phyloP scores from a whole-genome alignment of 345 rosid species.

The Pistacia integerrima region DNA sequence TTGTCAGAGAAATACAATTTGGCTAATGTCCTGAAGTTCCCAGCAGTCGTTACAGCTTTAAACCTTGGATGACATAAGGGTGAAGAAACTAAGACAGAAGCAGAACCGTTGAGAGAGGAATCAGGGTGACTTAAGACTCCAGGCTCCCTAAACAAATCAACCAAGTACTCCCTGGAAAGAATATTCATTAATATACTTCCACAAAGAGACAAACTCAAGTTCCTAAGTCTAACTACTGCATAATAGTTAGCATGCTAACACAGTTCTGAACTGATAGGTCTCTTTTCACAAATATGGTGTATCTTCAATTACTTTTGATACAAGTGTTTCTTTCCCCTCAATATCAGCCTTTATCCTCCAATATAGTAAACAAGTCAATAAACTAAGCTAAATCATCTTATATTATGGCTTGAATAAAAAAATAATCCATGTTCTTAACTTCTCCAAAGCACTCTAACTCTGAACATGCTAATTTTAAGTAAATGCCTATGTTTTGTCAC shows the following conservation, averaged over 20 bases:
- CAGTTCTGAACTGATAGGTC: background rate
- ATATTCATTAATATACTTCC: slow-evolving; percentile 8
- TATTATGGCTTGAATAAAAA: background rate
- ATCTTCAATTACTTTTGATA: background rate
- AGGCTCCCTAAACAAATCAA: slow-evolving; percentile 49
- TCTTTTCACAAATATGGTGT: background rate
- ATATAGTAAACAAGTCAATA: background rate
- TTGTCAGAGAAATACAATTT: slow-evolving; percentile 43
- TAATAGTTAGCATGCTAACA: background rate
- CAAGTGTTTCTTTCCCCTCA: background rate
- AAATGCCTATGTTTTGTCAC: background rate
- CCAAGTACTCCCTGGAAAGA: slow-evolving; percentile 54
- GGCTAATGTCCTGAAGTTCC: slow-evolving; percentile 46
- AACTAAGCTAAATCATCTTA: background rate
- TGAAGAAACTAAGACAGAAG: slow-evolving; percentile 50
- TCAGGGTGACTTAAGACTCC: slow-evolving; percentile 52
- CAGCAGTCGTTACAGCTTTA: slow-evolving; percentile 36
- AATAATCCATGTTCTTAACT: background rate
- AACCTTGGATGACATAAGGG: slow-evolving; percentile 53
- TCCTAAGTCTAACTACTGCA: background rate
- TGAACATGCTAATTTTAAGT: background rate
- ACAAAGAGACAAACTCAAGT: background rate
- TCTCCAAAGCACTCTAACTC: background rate
- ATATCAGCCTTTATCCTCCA: background rate
- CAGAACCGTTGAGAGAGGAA: slow-evolving; percentile 50